phyloP scores from a whole-genome alignment of 805 yeast species.

The Candida succiphila region DNA sequence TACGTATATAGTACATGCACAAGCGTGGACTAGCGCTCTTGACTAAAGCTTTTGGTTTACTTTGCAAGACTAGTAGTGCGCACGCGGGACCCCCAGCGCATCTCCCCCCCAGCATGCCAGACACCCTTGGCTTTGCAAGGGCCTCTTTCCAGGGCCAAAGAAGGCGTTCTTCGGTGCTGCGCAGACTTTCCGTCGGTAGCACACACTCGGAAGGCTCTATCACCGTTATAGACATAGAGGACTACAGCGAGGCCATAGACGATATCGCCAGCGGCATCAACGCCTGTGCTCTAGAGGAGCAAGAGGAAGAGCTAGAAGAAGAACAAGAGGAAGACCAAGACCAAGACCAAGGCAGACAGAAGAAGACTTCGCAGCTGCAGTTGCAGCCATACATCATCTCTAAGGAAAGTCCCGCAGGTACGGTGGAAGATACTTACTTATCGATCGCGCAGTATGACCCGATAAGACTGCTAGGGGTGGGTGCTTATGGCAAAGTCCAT shows the following conservation, averaged over 20 bases:
- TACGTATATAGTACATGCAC: no score
- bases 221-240: conserved; percentile 3
- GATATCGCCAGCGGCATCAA: conserved; percentile 6
- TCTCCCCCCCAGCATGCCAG: no score
- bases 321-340: neutral
- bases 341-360: neutral
- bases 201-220: conserved; percentile 2
- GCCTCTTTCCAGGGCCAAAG: no score
- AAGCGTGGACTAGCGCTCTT: no score
- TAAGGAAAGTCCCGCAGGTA: conserved; percentile 12
- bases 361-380: neutral
- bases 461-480: conserved; percentile 68
- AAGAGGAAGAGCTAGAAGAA: conserved; percentile 1
- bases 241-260: conserved; percentile 3
- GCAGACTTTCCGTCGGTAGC: conserved; percentile 19
- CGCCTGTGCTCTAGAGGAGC: neutral
- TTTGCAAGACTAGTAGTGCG: no score
- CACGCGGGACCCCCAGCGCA: no score
- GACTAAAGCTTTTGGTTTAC: no score
- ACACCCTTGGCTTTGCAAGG: no score
- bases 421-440: conserved; percentile 4
- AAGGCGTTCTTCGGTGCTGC: conserved; percentile 18
- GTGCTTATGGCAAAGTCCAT: conserved; percentile 81
- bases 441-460: conserved; percentile 52
- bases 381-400: conserved; percentile 1